A percentile compares a stretch with the other conserved stretches of the same genome.
phyloP scores from a whole-genome alignment of 169 alveolate genomes.

The Theileria parva region DNA sequence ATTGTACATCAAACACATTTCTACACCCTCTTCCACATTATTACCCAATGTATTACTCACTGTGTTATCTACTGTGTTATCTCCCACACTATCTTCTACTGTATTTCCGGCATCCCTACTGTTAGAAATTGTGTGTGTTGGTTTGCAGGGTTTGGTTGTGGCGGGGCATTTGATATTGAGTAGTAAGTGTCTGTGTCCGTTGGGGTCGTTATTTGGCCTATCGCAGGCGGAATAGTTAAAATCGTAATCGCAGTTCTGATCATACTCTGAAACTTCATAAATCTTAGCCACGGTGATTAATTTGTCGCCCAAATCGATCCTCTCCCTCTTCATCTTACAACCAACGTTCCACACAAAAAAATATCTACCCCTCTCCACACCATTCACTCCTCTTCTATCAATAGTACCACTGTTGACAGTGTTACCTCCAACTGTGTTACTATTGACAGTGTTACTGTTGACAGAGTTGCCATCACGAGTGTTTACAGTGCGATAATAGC shows the following conservation, averaged over 20 bases:
- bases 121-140: too few relatives aligned
- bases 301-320: neutral
- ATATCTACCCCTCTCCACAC: neutral
- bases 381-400: neutral
- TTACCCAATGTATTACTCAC: slow-evolving; percentile 6
- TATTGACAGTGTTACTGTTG: too few relatives aligned
- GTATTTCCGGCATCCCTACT: too few relatives aligned
- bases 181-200: neutral
- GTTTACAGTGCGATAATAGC: slow-evolving; percentile 19
- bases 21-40: neutral
- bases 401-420: neutral
- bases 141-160: slow-evolving; percentile 3
- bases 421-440: neutral
- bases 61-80: too few relatives aligned
- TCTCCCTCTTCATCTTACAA: slow-evolving; percentile 22
- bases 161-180: neutral
- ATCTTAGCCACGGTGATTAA: neutral
- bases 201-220: slow-evolving; percentile 20
- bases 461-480: neutral
- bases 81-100: too few relatives aligned
- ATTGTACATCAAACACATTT: neutral
- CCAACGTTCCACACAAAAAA: slow-evolving; percentile 44
- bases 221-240: slow-evolving; percentile 55
- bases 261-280: neutral
- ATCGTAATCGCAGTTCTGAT: slow-evolving; percentile 21